These are phyloP conservation scores for Perkinsus marinus DNA, from an alignment of 169 alveolate species.

Conservation along the genomic window DNA sequence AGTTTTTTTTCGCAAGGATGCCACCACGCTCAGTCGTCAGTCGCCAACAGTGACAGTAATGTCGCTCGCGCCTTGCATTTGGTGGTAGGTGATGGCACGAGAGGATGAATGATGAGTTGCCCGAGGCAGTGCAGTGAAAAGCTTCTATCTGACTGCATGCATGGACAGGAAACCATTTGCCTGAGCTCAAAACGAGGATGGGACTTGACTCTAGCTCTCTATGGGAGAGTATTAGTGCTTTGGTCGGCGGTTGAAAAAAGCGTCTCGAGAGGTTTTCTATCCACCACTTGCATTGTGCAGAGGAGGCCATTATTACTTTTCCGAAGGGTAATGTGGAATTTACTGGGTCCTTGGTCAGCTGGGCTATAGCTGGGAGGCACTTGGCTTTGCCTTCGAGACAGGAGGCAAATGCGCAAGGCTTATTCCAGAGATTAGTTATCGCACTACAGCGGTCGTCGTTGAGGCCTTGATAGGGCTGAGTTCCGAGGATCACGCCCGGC, in stretches of 20 bases:
- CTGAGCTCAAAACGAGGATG: too few species aligned
- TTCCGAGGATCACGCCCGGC: not conserved
- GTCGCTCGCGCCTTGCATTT: not conserved
- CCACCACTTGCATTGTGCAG: not conserved
- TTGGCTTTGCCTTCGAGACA: not conserved
- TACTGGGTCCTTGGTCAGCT: not conserved
- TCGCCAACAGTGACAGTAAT: too few species aligned
- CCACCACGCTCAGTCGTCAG: too few species aligned
- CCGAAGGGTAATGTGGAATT: not conserved
- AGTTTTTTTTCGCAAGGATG: too few species aligned
- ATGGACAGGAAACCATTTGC: too few species aligned
- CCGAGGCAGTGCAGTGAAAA: too few species aligned
- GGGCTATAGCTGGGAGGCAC: too few species aligned
- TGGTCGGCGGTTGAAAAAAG: not conserved
- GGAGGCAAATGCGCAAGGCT: not conserved
- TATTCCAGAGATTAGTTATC: not conserved
- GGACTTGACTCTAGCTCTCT: too few species aligned
- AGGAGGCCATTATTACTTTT: not conserved
- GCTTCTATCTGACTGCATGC: too few species aligned
- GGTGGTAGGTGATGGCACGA: not conserved
- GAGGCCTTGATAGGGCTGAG: not conserved
- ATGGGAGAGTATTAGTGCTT: not conserved
- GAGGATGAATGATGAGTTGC: not conserved
- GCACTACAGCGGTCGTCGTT: not conserved
- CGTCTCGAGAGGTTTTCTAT: not conserved